A percentile compares a stretch with the other conserved stretches of the same genome.
Conservation (phyloP, 257 asterid genomes). For the Solanum paucissectum region DNA sequence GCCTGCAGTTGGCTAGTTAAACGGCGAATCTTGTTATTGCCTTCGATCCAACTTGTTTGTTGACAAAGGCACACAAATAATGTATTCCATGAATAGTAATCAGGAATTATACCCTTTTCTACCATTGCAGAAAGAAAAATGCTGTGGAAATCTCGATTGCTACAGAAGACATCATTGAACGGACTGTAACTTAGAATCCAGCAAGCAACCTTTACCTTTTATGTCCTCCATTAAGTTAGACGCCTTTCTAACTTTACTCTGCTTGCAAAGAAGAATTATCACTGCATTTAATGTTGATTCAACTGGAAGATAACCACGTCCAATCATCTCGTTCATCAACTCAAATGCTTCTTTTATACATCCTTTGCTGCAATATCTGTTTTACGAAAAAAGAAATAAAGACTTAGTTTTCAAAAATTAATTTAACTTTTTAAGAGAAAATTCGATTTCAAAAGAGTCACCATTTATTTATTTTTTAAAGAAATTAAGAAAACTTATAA, state of each 20-base stretch:
- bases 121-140: slow-evolving; percentile 46
- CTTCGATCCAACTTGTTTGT: slow-evolving; percentile 6
- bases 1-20: slow-evolving; percentile 15
- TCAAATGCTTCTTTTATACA: slow-evolving; percentile 49
- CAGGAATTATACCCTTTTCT: slow-evolving; percentile 37
- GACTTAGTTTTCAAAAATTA: too few species aligned
- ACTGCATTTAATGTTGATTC: slow-evolving; percentile 42
- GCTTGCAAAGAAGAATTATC: slow-evolving; percentile 41
- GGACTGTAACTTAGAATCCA: slow-evolving; percentile 41
- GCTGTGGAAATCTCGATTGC: slow-evolving; percentile 34
- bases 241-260: slow-evolving; percentile 36
- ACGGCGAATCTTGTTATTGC: slow-evolving; percentile 4
- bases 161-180: slow-evolving; percentile 25
- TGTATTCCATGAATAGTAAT: slow-evolving; percentile 36
- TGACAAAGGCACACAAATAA: slow-evolving; percentile 21
- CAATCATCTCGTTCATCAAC: slow-evolving; percentile 45
- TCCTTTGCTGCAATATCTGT: slow-evolving; percentile 23
- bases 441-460: too few species aligned
- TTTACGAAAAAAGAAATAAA: too few species aligned
- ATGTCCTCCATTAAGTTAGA: slow-evolving; percentile 58
- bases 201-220: slow-evolving; percentile 31
- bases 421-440: too few species aligned
- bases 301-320: slow-evolving; percentile 32
- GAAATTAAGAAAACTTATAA: too few species aligned
- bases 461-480: too few species aligned